These are phyloP conservation scores for Fusarium guadeloupense DNA, from an alignment of 2,329 filamentous ascomycete genomes.

Conservation along the genomic window DNA sequence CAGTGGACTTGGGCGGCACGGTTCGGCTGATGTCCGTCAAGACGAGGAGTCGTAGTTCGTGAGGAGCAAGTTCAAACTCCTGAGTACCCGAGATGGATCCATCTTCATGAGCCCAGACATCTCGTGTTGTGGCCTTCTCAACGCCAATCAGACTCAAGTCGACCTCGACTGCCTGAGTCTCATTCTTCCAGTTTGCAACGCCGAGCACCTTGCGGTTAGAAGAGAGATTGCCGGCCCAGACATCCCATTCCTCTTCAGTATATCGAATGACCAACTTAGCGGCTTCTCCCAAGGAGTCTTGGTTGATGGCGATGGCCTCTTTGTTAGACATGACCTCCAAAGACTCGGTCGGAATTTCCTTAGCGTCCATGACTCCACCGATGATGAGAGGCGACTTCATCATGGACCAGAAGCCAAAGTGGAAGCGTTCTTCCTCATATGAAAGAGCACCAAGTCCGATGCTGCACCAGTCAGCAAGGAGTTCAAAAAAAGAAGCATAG, in stretches of 20 bases:
- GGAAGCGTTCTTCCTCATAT: constrained; percentile 58
- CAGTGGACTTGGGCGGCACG: constrained; percentile 30
- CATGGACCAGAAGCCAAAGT: constrained; percentile 63
- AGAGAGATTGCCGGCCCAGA: constrained; percentile 60
- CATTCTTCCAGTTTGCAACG: constrained; percentile 60
- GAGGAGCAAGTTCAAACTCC: constrained; percentile 47
- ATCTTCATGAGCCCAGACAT: constrained; percentile 53
- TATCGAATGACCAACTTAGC: constrained; percentile 60
- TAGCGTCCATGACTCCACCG: constrained; percentile 54
- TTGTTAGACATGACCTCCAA: constrained; percentile 58
- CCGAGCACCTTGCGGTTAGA: constrained; percentile 55
- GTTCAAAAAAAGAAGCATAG: fast-evolving
- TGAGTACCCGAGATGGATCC: constrained; percentile 47
- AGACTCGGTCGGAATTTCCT: constrained; percentile 51
- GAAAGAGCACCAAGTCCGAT: constrained; percentile 59
- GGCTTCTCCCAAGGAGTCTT: constrained; percentile 62
- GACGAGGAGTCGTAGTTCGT: constrained; percentile 53
- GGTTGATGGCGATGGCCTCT: constrained; percentile 66
- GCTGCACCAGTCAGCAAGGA: constrained; percentile 35
- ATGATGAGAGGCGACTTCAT: constrained; percentile 61
- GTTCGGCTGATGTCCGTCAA: constrained; percentile 47
- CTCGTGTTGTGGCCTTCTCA: constrained; percentile 49
- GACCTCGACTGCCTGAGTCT: constrained; percentile 53
- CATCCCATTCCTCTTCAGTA: constrained; percentile 59
- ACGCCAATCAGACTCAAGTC: constrained; percentile 54